These are phyloP conservation scores for Talaromyces trachyspermus DNA, from an alignment of 495 filamentous ascomycete species.

Conservation along the genomic window DNA sequence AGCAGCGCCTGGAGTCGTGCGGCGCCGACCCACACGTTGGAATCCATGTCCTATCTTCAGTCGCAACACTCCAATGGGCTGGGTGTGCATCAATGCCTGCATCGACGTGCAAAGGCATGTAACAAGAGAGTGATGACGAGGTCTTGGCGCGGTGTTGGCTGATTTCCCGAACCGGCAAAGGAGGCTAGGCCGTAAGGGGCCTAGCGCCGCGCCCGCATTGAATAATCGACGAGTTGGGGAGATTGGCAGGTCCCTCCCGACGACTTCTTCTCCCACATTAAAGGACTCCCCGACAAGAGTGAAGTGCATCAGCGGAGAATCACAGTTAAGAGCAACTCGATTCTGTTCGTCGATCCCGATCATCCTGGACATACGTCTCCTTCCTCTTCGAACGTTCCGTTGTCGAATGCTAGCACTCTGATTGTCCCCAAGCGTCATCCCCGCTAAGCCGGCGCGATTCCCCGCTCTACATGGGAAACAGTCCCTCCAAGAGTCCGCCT, in stretches of 20 bases:
- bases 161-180: background rate
- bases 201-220: background rate
- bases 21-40: slow-evolving; percentile 10
- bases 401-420: slow-evolving; percentile 16
- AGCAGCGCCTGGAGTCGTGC: slow-evolving; percentile 11
- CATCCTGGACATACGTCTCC: background rate
- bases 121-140: no score
- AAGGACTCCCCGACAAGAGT: background rate
- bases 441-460: slow-evolving; percentile 12
- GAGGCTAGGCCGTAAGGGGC: background rate
- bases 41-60: slow-evolving; percentile 15
- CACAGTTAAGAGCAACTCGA: no score
- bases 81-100: no score
- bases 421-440: slow-evolving; percentile 5
- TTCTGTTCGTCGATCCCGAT: background rate
- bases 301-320: no score
- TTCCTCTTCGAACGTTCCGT: background rate
- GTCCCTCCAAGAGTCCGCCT: slow-evolving; percentile 40
- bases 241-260: no score
- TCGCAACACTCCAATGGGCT: slow-evolving; percentile 12
- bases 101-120: no score
- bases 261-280: no score
- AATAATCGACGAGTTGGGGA: no score
- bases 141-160: no score
- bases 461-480: slow-evolving; percentile 41